Evolutionary conservation across 2,329 filamentous ascomycete species (phyloP), one percentile per base, ranked within the genome.

Genomic region (Chrysoporthe puriensis): DNA sequence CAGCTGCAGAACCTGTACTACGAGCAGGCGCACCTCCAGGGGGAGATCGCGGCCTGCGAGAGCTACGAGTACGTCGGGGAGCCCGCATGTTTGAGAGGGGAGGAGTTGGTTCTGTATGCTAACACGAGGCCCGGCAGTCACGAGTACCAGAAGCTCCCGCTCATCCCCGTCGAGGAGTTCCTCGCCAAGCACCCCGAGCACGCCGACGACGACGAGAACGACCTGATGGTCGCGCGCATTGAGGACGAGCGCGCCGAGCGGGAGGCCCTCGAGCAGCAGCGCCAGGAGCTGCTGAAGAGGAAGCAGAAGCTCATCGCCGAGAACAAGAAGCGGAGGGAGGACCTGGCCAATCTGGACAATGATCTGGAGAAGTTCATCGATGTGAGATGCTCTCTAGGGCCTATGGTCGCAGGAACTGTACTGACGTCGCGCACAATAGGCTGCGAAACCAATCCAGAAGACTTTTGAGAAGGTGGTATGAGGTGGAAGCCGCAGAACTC

Each of bases 1-100:
- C 92, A 97, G 76, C 85, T 99, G 66, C 95, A 98, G 79, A 99
- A 99, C 76, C 82, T 99, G 8, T 96, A 96, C 78, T 99, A 99
- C 76, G 95, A 99, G 79, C 94, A 98, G 81, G 86, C 93, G 65
- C 94, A 97, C 78, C 82, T 99, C 65, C 89, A 92, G 71, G 92
- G 92, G 61, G 96, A 99, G 80, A 98, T 99, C 70, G 84, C 88
- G 0, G 93, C 92, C 9, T 98, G 96, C 78, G 92, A 97, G 76
- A 91, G 90, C 63, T 97, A 96, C 74, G 92, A 97, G 93, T 97
- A 81, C 70, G 92, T 86, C 3, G 6, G 4, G 9, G 56, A 6
- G 11, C 36, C 9, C 16, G 7, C 9, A 42, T 16, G 56, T 3
- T 8, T 43, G 7, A 32, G 32, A 18, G 50, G 4, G 21, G 5